Evolutionary conservation across 768 basidiomycete genomes (phyloP).

Genomic region (Lactarius sanguifluus): DNA sequence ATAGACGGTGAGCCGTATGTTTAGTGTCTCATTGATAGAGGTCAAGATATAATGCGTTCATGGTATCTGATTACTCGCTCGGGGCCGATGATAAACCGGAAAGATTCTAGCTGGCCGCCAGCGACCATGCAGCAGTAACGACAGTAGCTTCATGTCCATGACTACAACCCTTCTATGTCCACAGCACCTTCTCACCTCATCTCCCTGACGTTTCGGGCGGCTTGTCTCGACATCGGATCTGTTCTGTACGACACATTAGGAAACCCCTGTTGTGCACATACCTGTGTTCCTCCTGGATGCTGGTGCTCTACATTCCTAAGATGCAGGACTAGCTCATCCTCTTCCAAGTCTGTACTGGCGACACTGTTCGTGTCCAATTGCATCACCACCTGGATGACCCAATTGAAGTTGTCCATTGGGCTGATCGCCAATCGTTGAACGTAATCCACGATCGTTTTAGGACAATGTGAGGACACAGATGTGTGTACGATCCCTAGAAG

Average conservation of each 20-base stretch:
- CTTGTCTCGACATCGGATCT: not conserved
- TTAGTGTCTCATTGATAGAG: not conserved
- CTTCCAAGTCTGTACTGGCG: not conserved
- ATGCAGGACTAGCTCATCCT: not conserved
- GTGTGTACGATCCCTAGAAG: not conserved
- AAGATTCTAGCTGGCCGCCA: not conserved
- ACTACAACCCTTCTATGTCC: not conserved
- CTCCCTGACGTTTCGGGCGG: constrained; percentile 5
- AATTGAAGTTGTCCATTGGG: not conserved
- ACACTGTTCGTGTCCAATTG: not conserved
- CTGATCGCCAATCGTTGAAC: not conserved
- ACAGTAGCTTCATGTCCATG: not conserved
- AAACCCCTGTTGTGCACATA: not conserved
- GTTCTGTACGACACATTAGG: not conserved
- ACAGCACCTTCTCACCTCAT: constrained; percentile 5
- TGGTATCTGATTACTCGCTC: not conserved
- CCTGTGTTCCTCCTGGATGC: not conserved
- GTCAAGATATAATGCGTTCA: not conserved
- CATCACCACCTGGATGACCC: constrained; percentile 12
- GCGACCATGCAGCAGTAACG: not conserved
- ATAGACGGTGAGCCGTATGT: not conserved
- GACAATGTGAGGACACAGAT: not conserved
- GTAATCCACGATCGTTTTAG: not conserved
- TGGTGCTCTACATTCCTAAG: not conserved
- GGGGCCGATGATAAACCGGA: not conserved